A percentile compares a stretch with the other conserved stretches of the same genome.
Evolutionary conservation across 768 basidiomycete genomes (phyloP).

Genomic region (Filobasidium wieringae): DNA sequence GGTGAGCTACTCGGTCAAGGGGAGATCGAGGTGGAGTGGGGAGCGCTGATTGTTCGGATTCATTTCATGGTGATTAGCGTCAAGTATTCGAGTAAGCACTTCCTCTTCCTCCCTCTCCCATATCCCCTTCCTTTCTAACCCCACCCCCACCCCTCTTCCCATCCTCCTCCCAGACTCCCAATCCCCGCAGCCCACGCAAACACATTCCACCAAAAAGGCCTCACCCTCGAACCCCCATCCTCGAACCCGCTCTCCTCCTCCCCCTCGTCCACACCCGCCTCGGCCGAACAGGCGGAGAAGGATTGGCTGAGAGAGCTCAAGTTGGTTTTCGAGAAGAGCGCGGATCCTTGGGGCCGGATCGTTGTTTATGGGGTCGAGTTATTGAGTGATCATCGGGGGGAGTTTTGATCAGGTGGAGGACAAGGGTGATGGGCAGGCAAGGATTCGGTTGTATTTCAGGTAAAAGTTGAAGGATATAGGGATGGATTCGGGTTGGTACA

Average conservation of each 20-base stretch:
- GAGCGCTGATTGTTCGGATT: background rate
- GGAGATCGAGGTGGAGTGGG: background rate
- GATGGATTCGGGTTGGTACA: too few relatives aligned
- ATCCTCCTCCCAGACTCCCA: background rate
- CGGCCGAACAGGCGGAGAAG: background rate
- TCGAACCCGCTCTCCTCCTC: background rate
- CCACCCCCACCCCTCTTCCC: background rate
- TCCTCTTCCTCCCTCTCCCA: background rate
- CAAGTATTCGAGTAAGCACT: conserved; percentile 10
- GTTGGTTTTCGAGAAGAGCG: conserved; percentile 34
- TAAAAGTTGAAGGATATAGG: too few relatives aligned
- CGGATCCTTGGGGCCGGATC: conserved; percentile 33
- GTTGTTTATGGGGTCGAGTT: conserved; percentile 32
- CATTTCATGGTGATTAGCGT: background rate
- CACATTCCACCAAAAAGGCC: conserved; percentile 5
- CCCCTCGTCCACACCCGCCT: background rate
- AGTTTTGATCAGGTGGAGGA: background rate
- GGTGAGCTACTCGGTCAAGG: conserved; percentile 17
- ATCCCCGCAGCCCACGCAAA: conserved; percentile 6
- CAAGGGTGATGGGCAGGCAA: too few relatives aligned
- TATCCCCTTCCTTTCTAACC: background rate
- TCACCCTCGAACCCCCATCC: conserved; percentile 1
- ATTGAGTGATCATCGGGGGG: conserved; percentile 12
- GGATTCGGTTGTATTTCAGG: too few relatives aligned
- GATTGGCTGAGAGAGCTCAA: conserved; percentile 28